Conservation (phyloP, 805 yeast species). For the Komagataella pseudopastoris region DNA sequence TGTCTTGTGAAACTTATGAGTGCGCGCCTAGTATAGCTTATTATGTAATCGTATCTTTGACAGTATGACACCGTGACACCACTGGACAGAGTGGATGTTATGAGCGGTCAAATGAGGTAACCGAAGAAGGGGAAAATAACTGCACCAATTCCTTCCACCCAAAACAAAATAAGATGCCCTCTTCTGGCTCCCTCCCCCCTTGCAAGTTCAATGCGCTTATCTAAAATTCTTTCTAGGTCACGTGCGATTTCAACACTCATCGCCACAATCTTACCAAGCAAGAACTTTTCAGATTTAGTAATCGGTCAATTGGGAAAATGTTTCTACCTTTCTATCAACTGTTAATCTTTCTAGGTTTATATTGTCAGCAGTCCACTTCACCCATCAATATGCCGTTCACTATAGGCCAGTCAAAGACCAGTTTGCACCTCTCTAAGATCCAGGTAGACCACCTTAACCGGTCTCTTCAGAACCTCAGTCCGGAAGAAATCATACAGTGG, state of each 20-base stretch:
- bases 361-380: not conserved
- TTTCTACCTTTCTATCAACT: not conserved
- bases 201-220: too few relatives aligned
- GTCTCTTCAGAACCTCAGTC: conserved; percentile 38
- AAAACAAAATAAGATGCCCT: too few relatives aligned
- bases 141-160: too few relatives aligned
- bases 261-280: not conserved
- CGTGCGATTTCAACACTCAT: conserved; percentile 1
- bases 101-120: too few relatives aligned
- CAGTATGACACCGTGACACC: too few relatives aligned
- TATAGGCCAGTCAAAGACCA: not conserved
- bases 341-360: not conserved
- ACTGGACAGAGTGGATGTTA: too few relatives aligned
- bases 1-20: conserved; percentile 2
- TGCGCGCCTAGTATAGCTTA: not conserved
- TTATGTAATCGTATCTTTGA: not conserved
- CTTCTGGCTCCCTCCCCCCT: too few relatives aligned
- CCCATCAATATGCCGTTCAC: conserved; percentile 1
- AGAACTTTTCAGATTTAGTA: not conserved
- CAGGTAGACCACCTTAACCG: conserved; percentile 58
- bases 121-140: too few relatives aligned
- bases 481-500: conserved; percentile 75
- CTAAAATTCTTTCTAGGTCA: not conserved
- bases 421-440: conserved; percentile 24
- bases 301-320: not conserved